Evolutionary conservation across 306 rosid species (phyloP).

Genomic region (Castanea mollissima): DNA sequence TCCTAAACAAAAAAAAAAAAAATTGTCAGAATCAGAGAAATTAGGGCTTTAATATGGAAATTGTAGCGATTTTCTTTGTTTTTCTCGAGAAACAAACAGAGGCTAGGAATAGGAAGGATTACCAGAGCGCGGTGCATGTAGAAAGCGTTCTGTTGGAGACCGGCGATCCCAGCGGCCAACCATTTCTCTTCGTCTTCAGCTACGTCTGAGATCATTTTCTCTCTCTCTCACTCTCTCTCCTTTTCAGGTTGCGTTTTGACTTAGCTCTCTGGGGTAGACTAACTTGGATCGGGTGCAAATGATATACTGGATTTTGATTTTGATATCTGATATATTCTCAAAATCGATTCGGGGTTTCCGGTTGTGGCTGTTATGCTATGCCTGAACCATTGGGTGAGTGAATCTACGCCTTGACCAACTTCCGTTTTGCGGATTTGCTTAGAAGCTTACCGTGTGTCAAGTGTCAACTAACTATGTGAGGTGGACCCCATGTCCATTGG

Average conservation of each 20-base stretch:
- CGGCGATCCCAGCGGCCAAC: constrained; percentile 95
- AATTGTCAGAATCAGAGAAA: constrained; percentile 3
- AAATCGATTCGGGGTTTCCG: too few relatives aligned
- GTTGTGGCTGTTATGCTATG: too few relatives aligned
- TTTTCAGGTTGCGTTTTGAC: constrained; percentile 19
- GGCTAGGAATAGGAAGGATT: constrained; percentile 13
- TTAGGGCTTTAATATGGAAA: not conserved
- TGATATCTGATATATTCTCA: too few relatives aligned
- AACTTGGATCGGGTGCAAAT: not conserved
- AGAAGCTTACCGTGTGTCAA: too few relatives aligned
- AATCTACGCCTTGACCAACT: too few relatives aligned
- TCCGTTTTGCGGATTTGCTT: too few relatives aligned
- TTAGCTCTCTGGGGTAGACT: not conserved
- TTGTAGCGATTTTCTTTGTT: not conserved
- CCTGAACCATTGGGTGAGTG: too few relatives aligned
- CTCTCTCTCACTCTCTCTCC: constrained; percentile 5
- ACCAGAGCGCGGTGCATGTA: constrained; percentile 99
- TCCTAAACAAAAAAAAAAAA: constrained; percentile 46
- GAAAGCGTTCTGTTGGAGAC: constrained; percentile 94
- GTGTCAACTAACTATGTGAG: too few relatives aligned
- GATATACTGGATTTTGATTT: too few relatives aligned
- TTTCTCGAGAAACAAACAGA: constrained; percentile 6
- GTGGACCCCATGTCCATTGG: too few relatives aligned
- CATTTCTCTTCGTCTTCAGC: constrained; percentile 91
- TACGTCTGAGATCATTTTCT: constrained; percentile 70